phyloP scores from a whole-genome alignment of 2,329 filamentous ascomycete species.

The Hymenoscyphus repandus region DNA sequence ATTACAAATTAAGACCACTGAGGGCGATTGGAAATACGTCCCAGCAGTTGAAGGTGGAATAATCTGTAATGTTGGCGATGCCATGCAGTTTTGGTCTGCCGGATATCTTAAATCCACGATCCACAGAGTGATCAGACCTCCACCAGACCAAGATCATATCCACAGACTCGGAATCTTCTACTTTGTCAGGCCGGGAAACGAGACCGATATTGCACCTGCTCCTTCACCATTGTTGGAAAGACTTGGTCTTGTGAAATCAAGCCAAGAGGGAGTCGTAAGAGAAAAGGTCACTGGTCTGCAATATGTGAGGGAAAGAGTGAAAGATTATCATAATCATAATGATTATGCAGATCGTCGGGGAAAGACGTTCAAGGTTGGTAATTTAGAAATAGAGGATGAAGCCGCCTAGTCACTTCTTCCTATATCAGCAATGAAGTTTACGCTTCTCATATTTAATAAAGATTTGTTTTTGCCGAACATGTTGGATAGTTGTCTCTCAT shows the following conservation, averaged over 20 bases:
- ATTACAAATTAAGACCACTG: constrained; percentile 43
- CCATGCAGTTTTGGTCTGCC: constrained; percentile 30
- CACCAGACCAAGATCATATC: constrained; percentile 38
- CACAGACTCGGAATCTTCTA: constrained; percentile 44
- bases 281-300: constrained; percentile 34
- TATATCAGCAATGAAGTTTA: too few relatives aligned
- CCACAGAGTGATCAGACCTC: constrained; percentile 40
- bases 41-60: constrained; percentile 44
- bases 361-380: constrained; percentile 35
- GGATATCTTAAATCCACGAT: constrained; percentile 41
- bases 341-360: constrained; percentile 37
- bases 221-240: constrained; percentile 33
- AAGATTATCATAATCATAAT: constrained; percentile 36
- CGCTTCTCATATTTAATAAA: too few relatives aligned
- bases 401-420: too few relatives aligned
- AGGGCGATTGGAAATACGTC: constrained; percentile 46
- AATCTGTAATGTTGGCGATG: constrained; percentile 47
- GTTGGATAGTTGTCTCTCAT: too few relatives aligned
- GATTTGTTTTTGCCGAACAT: too few relatives aligned
- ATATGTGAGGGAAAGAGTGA: constrained; percentile 38
- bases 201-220: constrained; percentile 24
- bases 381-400: constrained; percentile 38
- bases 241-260: constrained; percentile 10
- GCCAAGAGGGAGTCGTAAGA: constrained; percentile 21
- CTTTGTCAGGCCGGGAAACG: constrained; percentile 33